Evolutionary conservation across 768 basidiomycete genomes (phyloP), one percentile per base, ranked within the genome.

Genomic region (Postia placenta): DNA sequence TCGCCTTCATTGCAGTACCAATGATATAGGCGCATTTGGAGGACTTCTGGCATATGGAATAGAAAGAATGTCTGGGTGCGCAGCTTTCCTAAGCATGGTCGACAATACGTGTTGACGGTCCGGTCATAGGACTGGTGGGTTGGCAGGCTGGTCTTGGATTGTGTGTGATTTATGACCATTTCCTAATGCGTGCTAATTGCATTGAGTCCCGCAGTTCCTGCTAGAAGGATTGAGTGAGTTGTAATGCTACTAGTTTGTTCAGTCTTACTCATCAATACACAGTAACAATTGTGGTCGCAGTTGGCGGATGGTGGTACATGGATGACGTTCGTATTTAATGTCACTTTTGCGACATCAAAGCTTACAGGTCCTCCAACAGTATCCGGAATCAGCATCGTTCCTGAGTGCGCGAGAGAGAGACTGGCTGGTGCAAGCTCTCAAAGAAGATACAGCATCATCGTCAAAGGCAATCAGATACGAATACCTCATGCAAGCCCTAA

Each of bases 21-120:
- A 33, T 15, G 30, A 33, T 33, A 33, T 37, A 51, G 50, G 53
- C 7, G 50, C 53, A 5, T 55, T 55, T 26, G 53, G 53, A 5
- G 53, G 49, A 2, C 19, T 55, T n/a, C 43, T 55, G 4, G 53
- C 53, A 9, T 55, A 48, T 45, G 53, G 40, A 0, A 51, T 51
- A 19, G 53, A 48, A 30, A 51, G 47, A n/a, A 45, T 51, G 42
- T 19, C 49, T 22, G 49, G 47, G 46, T 51, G 35, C 5, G 52
- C 22, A 33, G 30, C 9, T 33, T 33, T 33, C n/a, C n/a, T n/a
- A n/a, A n/a, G n/a, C n/a, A n/a, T n/a, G n/a, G n/a, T n/a, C n/a
- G n/a, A n/a, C n/a, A n/a, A n/a, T n/a, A n/a, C n/a, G n/a, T n/a
- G n/a, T n/a, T n/a, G n/a, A 7, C 30, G 15, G 30, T 33, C 30